A percentile compares a stretch with the other conserved stretches of the same genome.
Conservation (phyloP, 306 rosid genomes). For the Prunus salicina region DNA sequence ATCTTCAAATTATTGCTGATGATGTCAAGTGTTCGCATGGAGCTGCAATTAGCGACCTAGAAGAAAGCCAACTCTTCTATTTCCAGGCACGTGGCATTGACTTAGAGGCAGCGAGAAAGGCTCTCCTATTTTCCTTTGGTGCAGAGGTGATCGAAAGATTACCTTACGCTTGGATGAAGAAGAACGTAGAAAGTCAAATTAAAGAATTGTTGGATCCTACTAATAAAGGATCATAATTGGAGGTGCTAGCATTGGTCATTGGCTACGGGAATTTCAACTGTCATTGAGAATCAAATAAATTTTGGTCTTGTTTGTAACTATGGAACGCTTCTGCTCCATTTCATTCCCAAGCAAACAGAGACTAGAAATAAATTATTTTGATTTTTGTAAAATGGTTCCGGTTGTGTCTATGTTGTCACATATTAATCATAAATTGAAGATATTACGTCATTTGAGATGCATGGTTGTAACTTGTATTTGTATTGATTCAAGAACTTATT, state of each 20-base stretch:
- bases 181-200: conserved; percentile 52
- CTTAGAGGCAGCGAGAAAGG: conserved; percentile 68
- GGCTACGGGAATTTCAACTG: background rate
- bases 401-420: background rate
- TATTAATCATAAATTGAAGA: no score
- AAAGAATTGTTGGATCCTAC: conserved; percentile 54
- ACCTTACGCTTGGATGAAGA: conserved; percentile 57
- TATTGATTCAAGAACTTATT: conserved; percentile 34
- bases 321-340: background rate
- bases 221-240: conserved; percentile 25
- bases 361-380: background rate
- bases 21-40: conserved; percentile 97
- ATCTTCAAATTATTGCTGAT: conserved; percentile 90
- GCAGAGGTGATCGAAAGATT: conserved; percentile 71
- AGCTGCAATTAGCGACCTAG: conserved; percentile 94
- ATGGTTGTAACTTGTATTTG: background rate
- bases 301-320: background rate
- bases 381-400: background rate
- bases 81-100: conserved; percentile 85
- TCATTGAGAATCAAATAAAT: background rate
- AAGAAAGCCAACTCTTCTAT: conserved; percentile 79
- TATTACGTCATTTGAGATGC: no score
- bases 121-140: conserved; percentile 77
- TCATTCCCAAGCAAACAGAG: conserved; percentile 1
- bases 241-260: background rate